Conservation (phyloP, 2,329 filamentous ascomycete genomes). For the Ampelomyces quisqualis region DNA sequence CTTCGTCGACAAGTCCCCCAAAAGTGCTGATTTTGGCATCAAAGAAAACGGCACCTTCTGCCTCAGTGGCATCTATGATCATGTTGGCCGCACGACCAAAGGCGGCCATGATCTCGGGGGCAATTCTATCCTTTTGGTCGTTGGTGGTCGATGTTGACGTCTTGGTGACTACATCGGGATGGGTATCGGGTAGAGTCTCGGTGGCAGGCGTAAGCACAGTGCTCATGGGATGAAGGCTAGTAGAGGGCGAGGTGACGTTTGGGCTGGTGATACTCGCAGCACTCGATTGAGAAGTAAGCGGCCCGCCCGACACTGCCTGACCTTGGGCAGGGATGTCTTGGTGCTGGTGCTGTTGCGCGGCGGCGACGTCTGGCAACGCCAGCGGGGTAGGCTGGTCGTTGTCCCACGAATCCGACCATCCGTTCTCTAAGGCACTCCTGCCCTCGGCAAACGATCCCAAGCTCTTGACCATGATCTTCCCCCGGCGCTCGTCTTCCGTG, state of each 20-base stretch:
- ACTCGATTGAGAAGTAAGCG: constrained; percentile 27
- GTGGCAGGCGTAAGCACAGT: constrained; percentile 24
- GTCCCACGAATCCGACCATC: constrained; percentile 38
- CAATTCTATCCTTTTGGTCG: constrained; percentile 23
- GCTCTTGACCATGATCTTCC: constrained; percentile 55
- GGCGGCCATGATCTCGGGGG: constrained; percentile 37
- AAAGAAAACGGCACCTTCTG: constrained; percentile 43
- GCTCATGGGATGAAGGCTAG: constrained; percentile 20
- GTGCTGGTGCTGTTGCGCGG: constrained; percentile 18
- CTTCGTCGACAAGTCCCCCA: constrained; percentile 41
- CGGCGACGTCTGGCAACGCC: constrained; percentile 12
- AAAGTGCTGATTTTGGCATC: constrained; percentile 44
- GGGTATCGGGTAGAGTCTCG: constrained; percentile 21
- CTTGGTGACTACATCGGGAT: constrained; percentile 22
- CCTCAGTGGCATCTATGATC: constrained; percentile 43
- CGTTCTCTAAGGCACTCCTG: constrained; percentile 37
- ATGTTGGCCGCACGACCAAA: constrained; percentile 43
- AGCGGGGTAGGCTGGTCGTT: constrained; percentile 14
- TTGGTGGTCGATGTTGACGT: constrained; percentile 24
- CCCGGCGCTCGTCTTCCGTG: constrained; percentile 55
- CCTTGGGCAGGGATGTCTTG: too few relatives aligned
- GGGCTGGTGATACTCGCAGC: constrained; percentile 18
- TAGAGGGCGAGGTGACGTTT: constrained; percentile 21
- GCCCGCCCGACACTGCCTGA: too few relatives aligned
- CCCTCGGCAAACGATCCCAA: constrained; percentile 43